A percentile compares a stretch with the other conserved stretches of the same genome.
Evolutionary conservation across 1,139 yeast genomes (phyloP).

Genomic region (Hyphopichia wangnamkhiaoensis): DNA sequence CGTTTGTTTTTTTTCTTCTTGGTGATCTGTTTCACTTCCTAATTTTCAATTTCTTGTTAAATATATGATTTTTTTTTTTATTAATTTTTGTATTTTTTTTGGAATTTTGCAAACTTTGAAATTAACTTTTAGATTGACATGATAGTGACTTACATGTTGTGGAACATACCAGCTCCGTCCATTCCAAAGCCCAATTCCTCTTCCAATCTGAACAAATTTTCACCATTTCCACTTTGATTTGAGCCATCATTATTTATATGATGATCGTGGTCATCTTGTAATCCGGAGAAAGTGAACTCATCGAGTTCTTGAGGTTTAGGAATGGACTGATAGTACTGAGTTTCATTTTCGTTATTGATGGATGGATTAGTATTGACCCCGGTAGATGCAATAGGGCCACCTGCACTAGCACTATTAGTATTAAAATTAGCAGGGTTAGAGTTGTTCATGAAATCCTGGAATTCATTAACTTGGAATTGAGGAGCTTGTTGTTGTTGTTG

Average conservation of each 20-base stretch:
- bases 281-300: conserved; percentile 35
- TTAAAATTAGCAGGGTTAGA: conserved; percentile 9
- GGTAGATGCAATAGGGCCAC: conserved; percentile 19
- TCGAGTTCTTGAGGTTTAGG: conserved; percentile 53
- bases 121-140: background rate
- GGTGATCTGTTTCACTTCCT: background rate
- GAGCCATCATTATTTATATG: background rate
- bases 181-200: conserved; percentile 51
- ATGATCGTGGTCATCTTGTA: conserved; percentile 12
- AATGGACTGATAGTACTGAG: conserved; percentile 36
- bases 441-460: conserved; percentile 11
- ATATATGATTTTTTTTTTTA: background rate
- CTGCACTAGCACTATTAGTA: conserved; percentile 7
- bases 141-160: conserved; percentile 8
- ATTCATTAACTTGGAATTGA: conserved; percentile 7
- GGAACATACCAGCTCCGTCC: conserved; percentile 38
- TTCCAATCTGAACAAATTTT: conserved; percentile 37
- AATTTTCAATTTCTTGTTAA: too few species aligned
- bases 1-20: background rate
- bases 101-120: background rate
- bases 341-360: conserved; percentile 19
- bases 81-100: background rate
- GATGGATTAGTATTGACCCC: conserved; percentile 35
- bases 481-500: conserved; percentile 12
- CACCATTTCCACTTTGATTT: conserved; percentile 7